Evolutionary conservation across 441 rosid genomes (phyloP).

Genomic region (Adansonia gregorii): DNA sequence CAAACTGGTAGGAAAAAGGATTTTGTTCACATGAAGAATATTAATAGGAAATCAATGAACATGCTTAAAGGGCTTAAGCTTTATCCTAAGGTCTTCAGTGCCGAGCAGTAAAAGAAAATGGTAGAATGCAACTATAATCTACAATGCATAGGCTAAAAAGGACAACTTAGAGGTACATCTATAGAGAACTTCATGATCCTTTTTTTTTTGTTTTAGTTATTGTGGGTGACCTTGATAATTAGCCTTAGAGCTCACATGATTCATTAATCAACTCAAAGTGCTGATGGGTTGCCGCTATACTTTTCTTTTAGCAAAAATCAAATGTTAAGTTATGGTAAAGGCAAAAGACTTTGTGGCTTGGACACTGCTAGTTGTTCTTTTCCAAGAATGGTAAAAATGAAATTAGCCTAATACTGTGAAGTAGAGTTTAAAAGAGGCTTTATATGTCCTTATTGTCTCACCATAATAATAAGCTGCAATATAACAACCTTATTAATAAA

Average conservation of each 20-base stretch:
- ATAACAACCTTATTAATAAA: background rate
- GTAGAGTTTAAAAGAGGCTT: background rate
- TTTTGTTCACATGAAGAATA: constrained; percentile 38
- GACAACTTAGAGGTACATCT: constrained; percentile 41
- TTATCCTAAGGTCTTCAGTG: constrained; percentile 39
- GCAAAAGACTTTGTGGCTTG: no score
- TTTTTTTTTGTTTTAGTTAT: background rate
- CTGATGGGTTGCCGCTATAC: no score
- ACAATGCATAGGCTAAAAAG: constrained; percentile 38
- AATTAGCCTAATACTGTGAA: background rate
- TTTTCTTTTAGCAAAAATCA: background rate
- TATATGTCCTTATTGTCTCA: background rate
- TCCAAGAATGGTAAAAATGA: background rate
- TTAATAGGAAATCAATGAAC: constrained; percentile 37
- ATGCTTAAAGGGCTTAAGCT: constrained; percentile 50
- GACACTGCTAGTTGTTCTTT: no score
- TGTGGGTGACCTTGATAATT: background rate
- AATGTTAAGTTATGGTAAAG: background rate
- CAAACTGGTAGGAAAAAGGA: constrained; percentile 40
- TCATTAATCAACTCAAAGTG: background rate
- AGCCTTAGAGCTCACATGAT: background rate
- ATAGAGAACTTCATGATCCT: background rate
- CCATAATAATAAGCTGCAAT: background rate
- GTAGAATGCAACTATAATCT: constrained; percentile 41
- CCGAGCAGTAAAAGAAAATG: constrained; percentile 45